Conservation (phyloP, 2,329 filamentous ascomycete genomes). For the Cordyceps tenuipes region DNA sequence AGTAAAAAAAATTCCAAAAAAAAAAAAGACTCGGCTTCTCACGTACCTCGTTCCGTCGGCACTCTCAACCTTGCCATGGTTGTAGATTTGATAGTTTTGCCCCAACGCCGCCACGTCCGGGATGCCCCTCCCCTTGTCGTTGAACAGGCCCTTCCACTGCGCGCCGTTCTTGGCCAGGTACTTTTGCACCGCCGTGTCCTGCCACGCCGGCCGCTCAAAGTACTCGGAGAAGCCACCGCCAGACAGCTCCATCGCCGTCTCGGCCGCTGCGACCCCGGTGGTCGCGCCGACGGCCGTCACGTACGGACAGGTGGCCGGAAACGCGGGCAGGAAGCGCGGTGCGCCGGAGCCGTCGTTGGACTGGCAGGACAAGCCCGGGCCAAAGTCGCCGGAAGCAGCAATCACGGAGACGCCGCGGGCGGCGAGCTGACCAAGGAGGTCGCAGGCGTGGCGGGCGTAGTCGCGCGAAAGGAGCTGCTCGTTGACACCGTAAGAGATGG, state of each 20-base stretch:
- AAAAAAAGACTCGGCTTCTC: no score
- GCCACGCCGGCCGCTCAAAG: conserved; percentile 35
- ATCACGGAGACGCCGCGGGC: conserved; percentile 60
- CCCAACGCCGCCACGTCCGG: conserved; percentile 54
- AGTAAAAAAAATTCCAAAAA: no score
- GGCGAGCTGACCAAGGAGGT: conserved; percentile 56
- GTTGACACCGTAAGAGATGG: conserved; percentile 63
- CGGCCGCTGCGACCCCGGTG: conserved; percentile 33
- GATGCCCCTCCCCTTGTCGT: conserved; percentile 44
- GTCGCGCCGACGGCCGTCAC: conserved; percentile 57
- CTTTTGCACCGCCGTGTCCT: conserved; percentile 36
- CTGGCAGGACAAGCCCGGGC: conserved; percentile 28
- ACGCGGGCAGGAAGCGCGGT: conserved; percentile 26
- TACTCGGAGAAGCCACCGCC: conserved; percentile 43
- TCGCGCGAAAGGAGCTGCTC: conserved; percentile 53
- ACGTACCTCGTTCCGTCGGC: conserved; percentile 28
- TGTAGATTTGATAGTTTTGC: conserved; percentile 25
- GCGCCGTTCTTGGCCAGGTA: conserved; percentile 36
- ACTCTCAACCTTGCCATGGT: conserved; percentile 18
- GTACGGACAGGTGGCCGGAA: conserved; percentile 44
- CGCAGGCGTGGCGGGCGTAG: conserved; percentile 45
- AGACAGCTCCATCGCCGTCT: conserved; percentile 44
- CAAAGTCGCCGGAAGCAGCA: conserved; percentile 52
- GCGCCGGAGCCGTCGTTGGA: conserved; percentile 28
- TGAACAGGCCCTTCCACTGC: conserved; percentile 40